phyloP scores from a whole-genome alignment of 139 green algal species.

The Chlamydomonas sphaeroides region DNA sequence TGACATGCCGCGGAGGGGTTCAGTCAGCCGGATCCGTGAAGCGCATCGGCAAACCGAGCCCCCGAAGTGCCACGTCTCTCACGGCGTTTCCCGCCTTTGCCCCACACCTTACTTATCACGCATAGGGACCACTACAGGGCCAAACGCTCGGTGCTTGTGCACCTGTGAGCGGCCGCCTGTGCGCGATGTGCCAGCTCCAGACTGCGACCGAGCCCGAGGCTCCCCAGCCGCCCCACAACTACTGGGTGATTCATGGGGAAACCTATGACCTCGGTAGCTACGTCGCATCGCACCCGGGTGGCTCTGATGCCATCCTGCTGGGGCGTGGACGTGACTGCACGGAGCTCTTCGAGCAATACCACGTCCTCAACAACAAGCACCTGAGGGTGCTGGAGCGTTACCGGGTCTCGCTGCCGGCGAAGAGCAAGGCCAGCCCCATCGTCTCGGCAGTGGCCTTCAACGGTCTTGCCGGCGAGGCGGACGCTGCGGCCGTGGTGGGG shows the following conservation, averaged over 20 bases:
- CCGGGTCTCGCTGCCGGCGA: neutral
- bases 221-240: neutral
- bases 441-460: neutral
- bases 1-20: no score
- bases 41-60: no score
- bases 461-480: neutral
- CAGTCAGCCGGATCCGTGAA: no score
- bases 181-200: neutral
- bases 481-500: constrained; percentile 4
- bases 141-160: neutral
- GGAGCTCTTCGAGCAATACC: constrained; percentile 39
- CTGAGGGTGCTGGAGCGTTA: constrained; percentile 17
- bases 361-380: constrained; percentile 35
- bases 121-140: neutral
- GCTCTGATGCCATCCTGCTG: constrained; percentile 1
- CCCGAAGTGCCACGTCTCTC: no score
- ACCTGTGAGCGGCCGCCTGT: neutral
- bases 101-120: neutral
- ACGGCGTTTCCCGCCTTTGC: no score
- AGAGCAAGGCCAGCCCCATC: neutral
- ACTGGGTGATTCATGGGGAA: constrained; percentile 26
- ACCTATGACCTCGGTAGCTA: constrained; percentile 10
- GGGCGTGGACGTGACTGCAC: constrained; percentile 29
- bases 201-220: neutral
- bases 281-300: constrained; percentile 2